These are phyloP conservation scores for Paramecium pentaurelia DNA, from an alignment of 73 alveolate genomes.

Conservation along the genomic window DNA sequence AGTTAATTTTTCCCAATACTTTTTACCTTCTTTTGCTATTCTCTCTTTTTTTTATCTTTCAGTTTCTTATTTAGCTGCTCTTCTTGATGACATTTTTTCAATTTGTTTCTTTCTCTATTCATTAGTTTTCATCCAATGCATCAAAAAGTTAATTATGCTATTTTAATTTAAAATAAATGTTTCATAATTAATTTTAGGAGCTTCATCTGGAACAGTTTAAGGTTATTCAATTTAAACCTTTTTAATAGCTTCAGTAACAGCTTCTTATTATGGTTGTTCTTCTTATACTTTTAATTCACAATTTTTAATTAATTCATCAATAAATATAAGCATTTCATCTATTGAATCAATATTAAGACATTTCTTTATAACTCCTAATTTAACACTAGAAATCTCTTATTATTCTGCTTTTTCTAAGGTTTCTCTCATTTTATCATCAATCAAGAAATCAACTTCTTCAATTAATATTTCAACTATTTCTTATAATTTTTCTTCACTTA, in stretches of 20 bases:
- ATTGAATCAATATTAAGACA: constrained; percentile 79
- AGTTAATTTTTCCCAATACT: constrained; percentile 86
- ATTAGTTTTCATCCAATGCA: constrained; percentile 68
- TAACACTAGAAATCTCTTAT: constrained; percentile 65
- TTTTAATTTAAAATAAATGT: constrained; percentile 65
- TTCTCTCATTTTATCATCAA: constrained; percentile 82
- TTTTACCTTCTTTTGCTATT: constrained; percentile 80
- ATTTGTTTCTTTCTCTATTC: constrained; percentile 77
- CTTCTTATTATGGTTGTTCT: constrained; percentile 23
- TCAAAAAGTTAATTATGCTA: constrained; percentile 73
- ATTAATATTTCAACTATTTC: constrained; percentile 73
- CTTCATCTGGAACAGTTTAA: constrained; percentile 7
- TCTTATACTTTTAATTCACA: constrained; percentile 40
- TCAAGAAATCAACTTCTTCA: constrained; percentile 75
- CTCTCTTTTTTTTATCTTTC: constrained; percentile 87
- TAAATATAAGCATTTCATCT: constrained; percentile 78
- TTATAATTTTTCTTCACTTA: constrained; percentile 65
- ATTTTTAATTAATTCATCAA: constrained; percentile 56
- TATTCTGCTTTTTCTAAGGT: constrained; percentile 63
- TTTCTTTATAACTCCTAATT: constrained; percentile 77
- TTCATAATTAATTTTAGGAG: constrained; percentile 69
- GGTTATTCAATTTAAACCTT: constrained; percentile 13
- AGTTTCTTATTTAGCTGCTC: constrained; percentile 74
- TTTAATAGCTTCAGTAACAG: not conserved
- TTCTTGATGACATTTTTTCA: constrained; percentile 58